Evolutionary conservation across 2,329 filamentous ascomycete species (phyloP).

Genomic region (Sarocladium kiliense): DNA sequence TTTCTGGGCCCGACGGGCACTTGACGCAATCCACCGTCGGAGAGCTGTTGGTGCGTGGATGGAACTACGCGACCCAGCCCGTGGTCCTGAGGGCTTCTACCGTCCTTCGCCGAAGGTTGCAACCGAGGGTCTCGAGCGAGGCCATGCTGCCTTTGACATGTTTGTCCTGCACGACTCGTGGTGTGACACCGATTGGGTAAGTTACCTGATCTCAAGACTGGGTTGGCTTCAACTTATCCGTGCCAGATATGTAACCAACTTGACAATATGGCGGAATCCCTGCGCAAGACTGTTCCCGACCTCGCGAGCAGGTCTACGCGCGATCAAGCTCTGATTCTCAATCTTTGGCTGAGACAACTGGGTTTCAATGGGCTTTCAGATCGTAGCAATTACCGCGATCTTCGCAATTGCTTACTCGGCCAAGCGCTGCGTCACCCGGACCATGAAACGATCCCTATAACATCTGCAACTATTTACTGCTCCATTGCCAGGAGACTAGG

Average conservation of each 20-base stretch:
- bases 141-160: slow-evolving; percentile 63
- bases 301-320: slow-evolving; percentile 57
- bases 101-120: slow-evolving; percentile 5
- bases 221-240: slow-evolving; percentile 11
- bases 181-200: slow-evolving; percentile 69
- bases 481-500: slow-evolving; percentile 70
- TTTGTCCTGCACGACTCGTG: slow-evolving; percentile 72
- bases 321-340: slow-evolving; percentile 61
- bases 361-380: slow-evolving; percentile 67
- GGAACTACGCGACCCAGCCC: slow-evolving; percentile 24
- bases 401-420: slow-evolving; percentile 86
- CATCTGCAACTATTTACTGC: slow-evolving; percentile 84
- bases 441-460: slow-evolving; percentile 78
- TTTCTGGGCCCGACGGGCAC: slow-evolving; percentile 26
- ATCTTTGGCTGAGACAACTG: slow-evolving; percentile 61
- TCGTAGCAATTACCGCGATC: slow-evolving; percentile 65
- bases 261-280: slow-evolving; percentile 53
- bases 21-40: slow-evolving; percentile 76
- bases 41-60: slow-evolving; percentile 75
- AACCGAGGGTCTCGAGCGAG: not conserved
- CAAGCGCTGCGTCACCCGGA: slow-evolving; percentile 66
- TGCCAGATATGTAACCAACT: slow-evolving; percentile 11
- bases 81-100: slow-evolving; percentile 1
- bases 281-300: slow-evolving; percentile 47
- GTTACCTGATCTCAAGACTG: slow-evolving; percentile 16